Conservation (phyloP, 1,284 basidiomycete genomes). For the Grifola frondosa region DNA sequence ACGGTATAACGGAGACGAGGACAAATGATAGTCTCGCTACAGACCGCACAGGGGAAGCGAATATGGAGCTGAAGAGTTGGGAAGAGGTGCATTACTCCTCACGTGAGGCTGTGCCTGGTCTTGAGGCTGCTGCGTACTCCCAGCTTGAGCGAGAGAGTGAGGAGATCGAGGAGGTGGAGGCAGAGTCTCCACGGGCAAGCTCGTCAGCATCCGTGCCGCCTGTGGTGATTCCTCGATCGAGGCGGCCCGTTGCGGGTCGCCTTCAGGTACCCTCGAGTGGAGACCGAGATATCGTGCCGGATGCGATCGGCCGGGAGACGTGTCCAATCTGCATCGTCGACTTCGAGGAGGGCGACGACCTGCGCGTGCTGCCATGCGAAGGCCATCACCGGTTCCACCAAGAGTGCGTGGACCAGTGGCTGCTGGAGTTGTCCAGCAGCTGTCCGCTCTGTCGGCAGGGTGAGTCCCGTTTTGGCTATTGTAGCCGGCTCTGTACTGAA, state of each 20-base stretch:
- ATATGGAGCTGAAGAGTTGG: constrained; percentile 16
- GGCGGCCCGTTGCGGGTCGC: constrained; percentile 3
- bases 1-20: background rate
- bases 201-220: constrained; percentile 15
- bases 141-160: background rate
- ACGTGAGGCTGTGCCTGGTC: background rate
- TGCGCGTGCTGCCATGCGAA: constrained; percentile 87
- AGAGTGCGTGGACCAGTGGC: constrained; percentile 81
- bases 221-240: constrained; percentile 15
- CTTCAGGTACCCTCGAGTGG: constrained; percentile 6
- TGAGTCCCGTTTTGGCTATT: constrained; percentile 33
- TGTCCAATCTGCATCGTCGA: constrained; percentile 94
- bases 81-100: constrained; percentile 2
- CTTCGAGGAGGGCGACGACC: constrained; percentile 89
- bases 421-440: constrained; percentile 84
- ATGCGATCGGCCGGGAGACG: constrained; percentile 74
- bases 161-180: constrained; percentile 3
- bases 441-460: constrained; percentile 92
- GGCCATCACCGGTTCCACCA: constrained; percentile 88
- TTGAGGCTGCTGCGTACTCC: constrained; percentile 3
- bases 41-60: constrained; percentile 6
- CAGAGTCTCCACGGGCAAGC: constrained; percentile 11
- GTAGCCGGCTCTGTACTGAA: constrained; percentile 4
- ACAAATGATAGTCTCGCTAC: background rate
- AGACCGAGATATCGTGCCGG: constrained; percentile 50